phyloP scores from a whole-genome alignment of 371 early-diverging fungal genomes.

The Zychaea mexicana region DNA sequence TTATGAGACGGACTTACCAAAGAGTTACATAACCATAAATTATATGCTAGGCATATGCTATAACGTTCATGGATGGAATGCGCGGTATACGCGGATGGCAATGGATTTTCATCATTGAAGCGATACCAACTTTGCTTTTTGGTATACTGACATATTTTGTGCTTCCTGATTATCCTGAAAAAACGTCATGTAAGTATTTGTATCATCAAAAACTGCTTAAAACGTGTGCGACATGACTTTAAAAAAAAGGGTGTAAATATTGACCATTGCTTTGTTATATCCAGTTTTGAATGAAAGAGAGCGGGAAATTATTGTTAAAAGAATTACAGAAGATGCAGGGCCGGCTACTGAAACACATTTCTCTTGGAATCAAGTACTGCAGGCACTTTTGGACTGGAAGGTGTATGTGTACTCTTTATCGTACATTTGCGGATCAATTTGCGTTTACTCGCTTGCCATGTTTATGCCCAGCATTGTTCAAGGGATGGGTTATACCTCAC shows the following conservation, averaged over 20 bases:
- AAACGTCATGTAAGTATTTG: slow-evolving; percentile 27
- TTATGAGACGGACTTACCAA: slow-evolving; percentile 19
- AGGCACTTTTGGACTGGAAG: slow-evolving; percentile 58
- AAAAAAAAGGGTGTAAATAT: not conserved
- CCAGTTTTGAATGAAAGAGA: slow-evolving; percentile 56
- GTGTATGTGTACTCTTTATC: slow-evolving; percentile 59
- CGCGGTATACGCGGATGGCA: slow-evolving; percentile 52
- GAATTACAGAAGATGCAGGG: slow-evolving; percentile 67
- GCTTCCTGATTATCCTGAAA: slow-evolving; percentile 74
- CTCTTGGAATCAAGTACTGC: slow-evolving; percentile 58
- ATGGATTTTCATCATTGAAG: slow-evolving; percentile 78
- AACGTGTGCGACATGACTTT: too few relatives aligned
- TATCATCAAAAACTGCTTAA: slow-evolving; percentile 38
- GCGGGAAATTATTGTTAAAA: slow-evolving; percentile 54
- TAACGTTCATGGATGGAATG: slow-evolving; percentile 59
- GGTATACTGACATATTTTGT: slow-evolving; percentile 58
- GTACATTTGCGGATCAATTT: slow-evolving; percentile 44
- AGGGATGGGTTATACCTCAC: slow-evolving; percentile 56
- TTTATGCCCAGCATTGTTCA: slow-evolving; percentile 75
- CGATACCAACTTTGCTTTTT: slow-evolving; percentile 65
- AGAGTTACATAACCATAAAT: not conserved
- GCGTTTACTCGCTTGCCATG: slow-evolving; percentile 62
- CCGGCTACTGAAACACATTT: slow-evolving; percentile 59
- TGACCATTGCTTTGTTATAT: not conserved
- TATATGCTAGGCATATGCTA: slow-evolving; percentile 29